Evolutionary conservation across 176 grass and related monocot species (phyloP).

Genomic region (Musa acuminata): DNA sequence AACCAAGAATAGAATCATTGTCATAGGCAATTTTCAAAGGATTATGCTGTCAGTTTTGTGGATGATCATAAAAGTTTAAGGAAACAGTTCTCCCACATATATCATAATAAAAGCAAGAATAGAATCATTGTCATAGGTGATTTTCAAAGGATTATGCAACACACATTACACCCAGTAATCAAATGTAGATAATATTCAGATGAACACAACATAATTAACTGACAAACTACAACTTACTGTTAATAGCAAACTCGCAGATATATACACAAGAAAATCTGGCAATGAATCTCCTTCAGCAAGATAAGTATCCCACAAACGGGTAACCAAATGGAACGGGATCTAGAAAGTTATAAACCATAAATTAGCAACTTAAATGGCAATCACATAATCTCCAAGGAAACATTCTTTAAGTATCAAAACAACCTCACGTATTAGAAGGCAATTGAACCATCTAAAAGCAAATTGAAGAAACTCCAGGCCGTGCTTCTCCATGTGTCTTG

Average conservation of each 20-base stretch:
- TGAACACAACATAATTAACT: background rate
- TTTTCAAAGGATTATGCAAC: background rate
- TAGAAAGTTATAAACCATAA: slow-evolving; percentile 20
- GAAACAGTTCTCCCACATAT: background rate
- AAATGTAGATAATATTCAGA: background rate
- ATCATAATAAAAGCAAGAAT: background rate
- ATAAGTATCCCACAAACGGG: slow-evolving; percentile 89
- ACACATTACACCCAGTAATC: background rate
- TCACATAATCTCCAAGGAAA: background rate
- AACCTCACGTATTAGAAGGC: slow-evolving; percentile 95
- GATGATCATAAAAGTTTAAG: background rate
- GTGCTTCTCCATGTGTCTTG: slow-evolving; percentile 94
- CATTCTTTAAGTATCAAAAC: background rate
- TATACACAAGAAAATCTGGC: slow-evolving; percentile 95
- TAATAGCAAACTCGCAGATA: slow-evolving; percentile 93
- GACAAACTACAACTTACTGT: slow-evolving; percentile 49
- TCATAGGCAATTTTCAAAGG: background rate
- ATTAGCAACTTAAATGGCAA: background rate
- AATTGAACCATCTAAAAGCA: slow-evolving; percentile 98
- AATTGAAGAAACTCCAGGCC: slow-evolving; percentile 97
- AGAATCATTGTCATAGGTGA: background rate
- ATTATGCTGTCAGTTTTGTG: background rate
- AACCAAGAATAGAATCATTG: background rate
- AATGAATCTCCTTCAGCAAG: slow-evolving; percentile 93
- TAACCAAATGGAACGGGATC: slow-evolving; percentile 92